Conservation (phyloP, 2,329 filamentous ascomycete genomes). For the Atkinsonella texensis region DNA sequence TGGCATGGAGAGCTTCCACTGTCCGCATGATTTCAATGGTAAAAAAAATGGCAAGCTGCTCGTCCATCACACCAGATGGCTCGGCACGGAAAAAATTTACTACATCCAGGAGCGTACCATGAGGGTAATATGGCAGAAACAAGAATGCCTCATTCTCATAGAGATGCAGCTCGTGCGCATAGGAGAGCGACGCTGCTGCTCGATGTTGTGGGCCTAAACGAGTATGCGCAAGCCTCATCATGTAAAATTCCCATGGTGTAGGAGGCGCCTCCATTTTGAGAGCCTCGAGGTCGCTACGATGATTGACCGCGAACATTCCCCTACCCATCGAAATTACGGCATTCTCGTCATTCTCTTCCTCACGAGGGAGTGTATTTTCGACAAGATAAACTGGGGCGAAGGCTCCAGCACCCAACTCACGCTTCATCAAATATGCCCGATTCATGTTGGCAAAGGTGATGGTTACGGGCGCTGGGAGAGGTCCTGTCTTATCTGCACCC, state of each 20-base stretch:
- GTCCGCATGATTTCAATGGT: constrained; percentile 82
- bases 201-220: constrained; percentile 63
- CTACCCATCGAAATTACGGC: constrained; percentile 44
- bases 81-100: constrained; percentile 77
- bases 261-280: constrained; percentile 91
- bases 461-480: constrained; percentile 45
- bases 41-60: constrained; percentile 90
- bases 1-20: constrained; percentile 72
- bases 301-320: constrained; percentile 42
- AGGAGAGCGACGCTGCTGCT: constrained; percentile 64
- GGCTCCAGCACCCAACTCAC: constrained; percentile 82
- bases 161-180: constrained; percentile 81
- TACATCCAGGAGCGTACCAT: constrained; percentile 89
- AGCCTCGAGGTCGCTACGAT: constrained; percentile 58
- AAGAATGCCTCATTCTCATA: constrained; percentile 86
- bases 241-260: constrained; percentile 90
- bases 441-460: constrained; percentile 56
- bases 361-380: constrained; percentile 51
- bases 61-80: constrained; percentile 67
- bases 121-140: constrained; percentile 73
- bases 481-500: constrained; percentile 48
- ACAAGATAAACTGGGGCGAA: constrained; percentile 93
- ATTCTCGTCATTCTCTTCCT: constrained; percentile 33
- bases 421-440: constrained; percentile 63
- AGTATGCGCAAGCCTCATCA: constrained; percentile 71